Evolutionary conservation across 345 rosid genomes (phyloP).

Genomic region (Pelargonium nanum): DNA sequence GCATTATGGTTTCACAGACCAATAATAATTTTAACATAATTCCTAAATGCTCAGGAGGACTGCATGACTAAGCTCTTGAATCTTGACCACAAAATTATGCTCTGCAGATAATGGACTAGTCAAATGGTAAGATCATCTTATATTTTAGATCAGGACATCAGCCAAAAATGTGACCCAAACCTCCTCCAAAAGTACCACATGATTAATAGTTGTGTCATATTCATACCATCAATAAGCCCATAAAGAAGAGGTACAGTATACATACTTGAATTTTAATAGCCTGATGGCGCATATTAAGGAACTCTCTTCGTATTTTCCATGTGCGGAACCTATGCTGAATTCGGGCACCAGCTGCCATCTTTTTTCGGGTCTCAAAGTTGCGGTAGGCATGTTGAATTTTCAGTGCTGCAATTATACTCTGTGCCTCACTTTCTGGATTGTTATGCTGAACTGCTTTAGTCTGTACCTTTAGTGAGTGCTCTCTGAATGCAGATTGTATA

Average conservation of each 20-base stretch:
- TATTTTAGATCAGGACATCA: not conserved
- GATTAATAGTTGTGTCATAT: too few species aligned
- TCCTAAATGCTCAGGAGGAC: too few species aligned
- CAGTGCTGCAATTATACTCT: slow-evolving; percentile 72
- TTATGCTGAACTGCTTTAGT: slow-evolving; percentile 33
- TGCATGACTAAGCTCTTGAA: too few species aligned
- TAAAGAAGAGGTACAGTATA: slow-evolving; percentile 4
- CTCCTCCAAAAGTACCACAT: not conserved
- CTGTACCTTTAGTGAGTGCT: slow-evolving; percentile 51
- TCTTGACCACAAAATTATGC: too few species aligned
- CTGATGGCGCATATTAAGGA: slow-evolving; percentile 63
- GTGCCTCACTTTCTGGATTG: slow-evolving; percentile 60
- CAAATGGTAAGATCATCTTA: too few species aligned
- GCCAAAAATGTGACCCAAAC: not conserved
- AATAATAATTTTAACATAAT: too few species aligned
- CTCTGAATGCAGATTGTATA: slow-evolving; percentile 80
- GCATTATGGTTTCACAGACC: not conserved
- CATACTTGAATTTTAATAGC: slow-evolving; percentile 77
- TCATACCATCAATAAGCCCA: not conserved
- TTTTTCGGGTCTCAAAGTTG: slow-evolving; percentile 49
- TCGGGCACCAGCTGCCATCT: slow-evolving; percentile 68
- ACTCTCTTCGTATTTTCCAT: slow-evolving; percentile 71
- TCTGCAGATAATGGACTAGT: not conserved
- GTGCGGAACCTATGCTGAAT: slow-evolving; percentile 83
- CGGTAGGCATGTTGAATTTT: slow-evolving; percentile 93